Evolutionary conservation across 768 basidiomycete species (phyloP), one percentile per base, ranked within the genome.

Genomic region (Filobasidium wieringae): DNA sequence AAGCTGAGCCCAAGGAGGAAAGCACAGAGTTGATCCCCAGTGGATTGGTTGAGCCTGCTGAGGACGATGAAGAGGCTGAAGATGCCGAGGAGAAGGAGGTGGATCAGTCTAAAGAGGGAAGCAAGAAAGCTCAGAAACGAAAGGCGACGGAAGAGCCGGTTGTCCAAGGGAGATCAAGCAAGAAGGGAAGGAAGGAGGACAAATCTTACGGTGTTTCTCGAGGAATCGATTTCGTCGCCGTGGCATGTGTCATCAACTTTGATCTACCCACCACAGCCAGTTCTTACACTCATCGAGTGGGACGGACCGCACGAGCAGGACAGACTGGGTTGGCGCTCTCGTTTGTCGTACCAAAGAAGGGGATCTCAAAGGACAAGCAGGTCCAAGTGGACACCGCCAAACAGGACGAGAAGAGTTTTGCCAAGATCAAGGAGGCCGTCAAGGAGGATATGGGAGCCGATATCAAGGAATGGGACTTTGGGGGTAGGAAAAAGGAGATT

Each of bases 201-300:
- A 82, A 80, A 51, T 88, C 93, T 70, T 96, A 91, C 64, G 90
- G 92, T 33, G 87, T 96, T 50, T 89, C 89, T 0, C 86, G 95
- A 45, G 95, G 95, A 2, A 83, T 97, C 58, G 95, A 99, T 75
- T 99, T 99, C 72, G 80, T 96, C 61, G 87, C 95, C 64, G 95
- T 97, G 55, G 84, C 91, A 9, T 96, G 92, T 65, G 93, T 99
- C 2, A 80, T 99, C 71, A 99, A 99, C 77, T 99, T 97, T 74
- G 95, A 99, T 74, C 80, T 97, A n/a, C 95, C 95, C 0, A 77
- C 82, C 0, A 84, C 89, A 0, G 80, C 87, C 4, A 84, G 84
- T 17, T 81, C 90, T 12, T 99, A 99, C 69, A 91, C 87, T 0
- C 95, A 99, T 71, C 85, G 95, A 50, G 86, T 97, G 15, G 95